phyloP scores from a whole-genome alignment of 352 stramenopile genomes.

The Aphanomyces euteiches region DNA sequence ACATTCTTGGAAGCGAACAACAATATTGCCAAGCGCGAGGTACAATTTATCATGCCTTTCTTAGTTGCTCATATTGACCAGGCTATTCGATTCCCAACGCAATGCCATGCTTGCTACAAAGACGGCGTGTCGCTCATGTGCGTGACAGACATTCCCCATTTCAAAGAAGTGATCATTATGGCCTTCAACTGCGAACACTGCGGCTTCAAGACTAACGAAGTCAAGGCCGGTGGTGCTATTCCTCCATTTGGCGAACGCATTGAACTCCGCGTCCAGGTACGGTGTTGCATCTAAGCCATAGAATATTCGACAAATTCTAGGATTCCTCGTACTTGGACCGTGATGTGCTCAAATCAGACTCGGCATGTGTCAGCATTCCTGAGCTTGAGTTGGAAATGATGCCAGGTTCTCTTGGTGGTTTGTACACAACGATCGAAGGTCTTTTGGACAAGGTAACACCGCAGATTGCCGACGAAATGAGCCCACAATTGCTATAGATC shows the following conservation, averaged over 20 bases:
- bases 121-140: constrained; percentile 83
- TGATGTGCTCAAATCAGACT: constrained; percentile 92
- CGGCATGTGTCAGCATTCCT: constrained; percentile 75
- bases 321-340: constrained; percentile 70
- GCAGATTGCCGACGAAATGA: not conserved
- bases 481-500: constrained; percentile 38
- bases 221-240: constrained; percentile 90
- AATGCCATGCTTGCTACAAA: constrained; percentile 76
- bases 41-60: not conserved
- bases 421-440: constrained; percentile 94
- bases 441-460: constrained; percentile 63
- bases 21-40: constrained; percentile 64
- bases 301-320: constrained; percentile 23
- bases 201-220: constrained; percentile 89
- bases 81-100: constrained; percentile 75
- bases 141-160: constrained; percentile 92
- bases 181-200: constrained; percentile 86
- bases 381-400: constrained; percentile 90
- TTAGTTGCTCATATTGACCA: not conserved
- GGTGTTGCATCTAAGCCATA: not conserved
- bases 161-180: constrained; percentile 94
- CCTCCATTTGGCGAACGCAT: constrained; percentile 76
- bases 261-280: constrained; percentile 51
- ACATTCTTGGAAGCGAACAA: constrained; percentile 50
- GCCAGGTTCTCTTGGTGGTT: constrained; percentile 80